Base-by-base conservation (phyloP, 75 land plant genomes). In the Picea sitchensis region DNA sequence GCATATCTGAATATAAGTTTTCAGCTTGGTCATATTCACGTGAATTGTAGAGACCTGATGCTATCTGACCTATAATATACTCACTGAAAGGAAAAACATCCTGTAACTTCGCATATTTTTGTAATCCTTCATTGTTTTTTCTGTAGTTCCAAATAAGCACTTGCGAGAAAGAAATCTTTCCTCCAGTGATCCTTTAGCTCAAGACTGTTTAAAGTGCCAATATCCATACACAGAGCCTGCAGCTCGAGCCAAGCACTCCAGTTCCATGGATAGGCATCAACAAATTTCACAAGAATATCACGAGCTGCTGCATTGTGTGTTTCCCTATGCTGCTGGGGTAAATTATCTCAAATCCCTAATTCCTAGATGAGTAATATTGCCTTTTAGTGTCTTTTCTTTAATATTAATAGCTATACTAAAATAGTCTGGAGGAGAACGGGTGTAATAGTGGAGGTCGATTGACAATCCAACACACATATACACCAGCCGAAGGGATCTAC, bases 191-290 rank as follows among this genome's bases (percentile, higher is more conserved):
- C 90, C 56, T 85, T 87, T 31, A 96, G 82, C 81, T 83, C 86
- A 17, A 96, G 83, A 75, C 85, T 87, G 58, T 81, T 90, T 77
- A 94, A 79, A 6, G 82, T 87, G 65, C 91, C 91, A 41, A 81
- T 71, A 59, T 91, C 89, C 58, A 91, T 88, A 77, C 98, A 92
- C 32, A 96, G 78, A 47, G 92, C 83, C 84, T 92, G 92, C 26
- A 96, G 87, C 81, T 94, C 93, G 44, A 87, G 84, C 98, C 99
- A 96, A 11, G 98, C 98, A 79, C 83, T 88, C 99, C 98, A 96
- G 77, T 96, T 96, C 99, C 99, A 96, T 34, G 99, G 98, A 75
- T 91, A 96, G 44, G 84, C 80, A 79, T 96, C 93, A 17, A 96
- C 95, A 61, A 95, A 92, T 61, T 92, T 89, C 31, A 86, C 92